Percentiles rank a stretch among this genome's conserved stretches.
phyloP scores from a whole-genome alignment of 2,329 filamentous ascomycete species.

The Hymenotorrendiella dingleyae region DNA sequence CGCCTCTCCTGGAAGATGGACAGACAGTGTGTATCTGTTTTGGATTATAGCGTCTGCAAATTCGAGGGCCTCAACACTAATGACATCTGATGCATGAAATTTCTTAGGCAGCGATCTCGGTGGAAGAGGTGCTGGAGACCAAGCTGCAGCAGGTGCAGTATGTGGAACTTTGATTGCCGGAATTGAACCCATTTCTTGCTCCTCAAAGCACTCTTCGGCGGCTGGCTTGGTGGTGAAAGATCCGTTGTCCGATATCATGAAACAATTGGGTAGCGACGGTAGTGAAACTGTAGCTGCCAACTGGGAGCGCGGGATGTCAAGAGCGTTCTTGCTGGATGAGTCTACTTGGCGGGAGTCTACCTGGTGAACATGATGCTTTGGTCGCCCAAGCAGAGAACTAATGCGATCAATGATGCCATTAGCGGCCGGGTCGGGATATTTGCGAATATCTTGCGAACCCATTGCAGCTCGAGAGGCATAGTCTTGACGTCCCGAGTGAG shows the following conservation, averaged over 20 bases:
- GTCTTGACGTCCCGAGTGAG: conserved; percentile 23
- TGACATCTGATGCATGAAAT: conserved; percentile 42
- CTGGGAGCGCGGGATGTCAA: conserved; percentile 48
- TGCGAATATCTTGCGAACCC: conserved; percentile 36
- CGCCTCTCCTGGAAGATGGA: conserved; percentile 42
- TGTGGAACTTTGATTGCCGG: conserved; percentile 64
- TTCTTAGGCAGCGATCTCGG: conserved; percentile 49
- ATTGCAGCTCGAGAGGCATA: conserved; percentile 35
- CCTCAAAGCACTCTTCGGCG: conserved; percentile 74
- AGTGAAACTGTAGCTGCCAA: conserved; percentile 63
- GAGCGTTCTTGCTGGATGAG: conserved; percentile 60
- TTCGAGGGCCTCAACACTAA: conserved; percentile 38
- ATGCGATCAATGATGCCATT: conserved; percentile 75
- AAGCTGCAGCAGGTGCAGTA: conserved; percentile 55
- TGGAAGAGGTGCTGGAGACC: conserved; percentile 51
- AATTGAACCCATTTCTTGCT: conserved; percentile 74
- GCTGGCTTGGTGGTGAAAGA: conserved; percentile 58
- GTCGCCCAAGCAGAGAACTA: conserved; percentile 64
- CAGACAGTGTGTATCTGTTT: conserved; percentile 34
- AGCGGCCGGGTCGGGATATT: conserved; percentile 20
- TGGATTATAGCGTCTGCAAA: conserved; percentile 36
- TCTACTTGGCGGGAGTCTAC: conserved; percentile 58
- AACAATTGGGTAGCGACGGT: conserved; percentile 34
- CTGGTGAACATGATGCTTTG: too few species aligned
- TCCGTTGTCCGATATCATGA: conserved; percentile 35